Conservation (phyloP, 2,329 filamentous ascomycete genomes). For the Amesomyces nigricolor region DNA sequence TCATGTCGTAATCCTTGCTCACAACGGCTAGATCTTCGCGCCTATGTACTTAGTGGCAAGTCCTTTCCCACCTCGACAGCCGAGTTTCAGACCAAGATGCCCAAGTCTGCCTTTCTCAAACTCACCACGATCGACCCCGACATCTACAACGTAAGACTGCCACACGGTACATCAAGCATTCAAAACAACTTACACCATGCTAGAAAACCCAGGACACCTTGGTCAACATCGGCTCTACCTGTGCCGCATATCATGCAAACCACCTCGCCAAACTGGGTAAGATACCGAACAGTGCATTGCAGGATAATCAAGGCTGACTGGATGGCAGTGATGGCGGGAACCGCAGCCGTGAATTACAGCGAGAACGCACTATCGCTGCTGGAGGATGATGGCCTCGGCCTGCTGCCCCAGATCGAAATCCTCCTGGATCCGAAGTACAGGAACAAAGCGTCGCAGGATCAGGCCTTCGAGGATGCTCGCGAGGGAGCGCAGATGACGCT, state of each 20-base stretch:
- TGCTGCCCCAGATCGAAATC: not conserved
- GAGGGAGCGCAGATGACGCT: not conserved
- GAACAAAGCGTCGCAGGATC: not conserved
- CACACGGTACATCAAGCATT: not conserved
- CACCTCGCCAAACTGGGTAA: not conserved
- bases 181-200: not conserved
- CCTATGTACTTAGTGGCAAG: not conserved
- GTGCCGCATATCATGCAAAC: not conserved
- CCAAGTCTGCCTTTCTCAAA: not conserved
- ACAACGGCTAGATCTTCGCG: not conserved
- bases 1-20: not conserved
- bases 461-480: not conserved
- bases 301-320: not conserved
- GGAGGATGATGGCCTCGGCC: not conserved
- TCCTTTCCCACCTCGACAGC: not conserved
- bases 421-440: not conserved
- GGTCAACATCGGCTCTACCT: not conserved
- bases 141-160: not conserved
- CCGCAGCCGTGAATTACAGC: not conserved
- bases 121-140: not conserved
- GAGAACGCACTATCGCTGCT: not conserved
- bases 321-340: not conserved
- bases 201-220: not conserved
- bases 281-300: not conserved
- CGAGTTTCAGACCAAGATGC: not conserved